Evolutionary conservation across 306 rosid genomes (phyloP), one percentile per base, ranked within the genome.

Genomic region (Cucumis hystrix): DNA sequence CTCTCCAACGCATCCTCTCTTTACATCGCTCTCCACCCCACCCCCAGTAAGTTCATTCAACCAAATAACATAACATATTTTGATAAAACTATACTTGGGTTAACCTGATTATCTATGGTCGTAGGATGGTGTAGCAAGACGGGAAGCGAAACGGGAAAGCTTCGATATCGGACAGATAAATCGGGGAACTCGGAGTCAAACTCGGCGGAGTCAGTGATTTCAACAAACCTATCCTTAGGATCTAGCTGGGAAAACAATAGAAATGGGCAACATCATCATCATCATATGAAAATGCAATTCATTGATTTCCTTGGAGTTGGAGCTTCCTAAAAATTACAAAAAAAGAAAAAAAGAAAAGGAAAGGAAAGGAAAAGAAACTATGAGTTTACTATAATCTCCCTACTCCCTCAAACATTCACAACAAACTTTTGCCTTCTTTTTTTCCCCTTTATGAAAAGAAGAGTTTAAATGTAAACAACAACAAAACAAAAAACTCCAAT

Each of bases 271-370:
- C 25, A 51, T 39, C 68, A 28, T 28, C 25, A 51, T 39, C 68
- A 28, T 28, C 30, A 79, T 57, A 68, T 83, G 18, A 83, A 78
- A 57, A 67, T 82, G 82, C 52, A 83, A 76, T 93, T 88, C 91
- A 91, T 93, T 83, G 98, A 93, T 87, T 93, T 93, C 80, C 98
- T 93, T 80, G 98, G 97, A 78, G 91, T 93, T 10, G 97, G 98
- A 82, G 90, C 89, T 80, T 8, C 64, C 35, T 87, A 79, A 80
- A 45, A 28, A 28, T 28, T 28, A 28, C 3, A 28, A 28, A 28
- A 28, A 28, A 28, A 28, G 2, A 28, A 28, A 1, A 28, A 28
- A 28, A 28, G 30, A 28, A 28, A 28, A 28, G 30, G 1, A 28
- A 3, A 28, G 3, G 1, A 28, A 28, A 28, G 30, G 3, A 28